Evolutionary conservation across 805 yeast genomes (phyloP), one percentile per base, ranked within the genome.

Genomic region (Teunomyces funiuensis): DNA sequence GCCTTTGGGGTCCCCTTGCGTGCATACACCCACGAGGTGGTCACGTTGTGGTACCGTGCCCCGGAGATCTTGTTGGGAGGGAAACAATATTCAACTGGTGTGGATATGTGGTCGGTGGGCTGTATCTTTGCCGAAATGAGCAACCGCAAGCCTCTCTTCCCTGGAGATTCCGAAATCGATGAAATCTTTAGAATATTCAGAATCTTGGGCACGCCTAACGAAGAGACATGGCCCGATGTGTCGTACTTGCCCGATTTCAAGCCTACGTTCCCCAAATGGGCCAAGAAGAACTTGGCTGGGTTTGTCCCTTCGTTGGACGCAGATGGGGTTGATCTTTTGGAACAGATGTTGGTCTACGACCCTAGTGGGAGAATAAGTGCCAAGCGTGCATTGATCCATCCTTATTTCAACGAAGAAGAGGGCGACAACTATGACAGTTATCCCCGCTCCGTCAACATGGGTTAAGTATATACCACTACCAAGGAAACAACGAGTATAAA

Each of bases 71-170:
- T 93, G 46, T 77, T 93, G 50, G 99, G 99, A 10, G 97, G 97
- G 3, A 87, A 95, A 52, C 97, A 93, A 57, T 93, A 93, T 64
- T 88, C 97, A 26, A 93, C 98, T 0, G 97, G 98, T 14, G 97
- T 93, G 39, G 99, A 93, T 63, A 89, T 93, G 85, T 93, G 99
- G 99, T 88, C 97, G 8, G 86, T 91, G 46, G 99, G 99, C 11
- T 90, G 97, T 60, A 93, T 93, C 36, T 86, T 93, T 63, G 99
- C 97, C 5, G 99, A 93, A 62, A 90, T 93, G 98, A 88, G 90
- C 43, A 88, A 89, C 54, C 82, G 99, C 42, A 88, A 88, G 61
- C 97, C 99, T 6, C 65, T 93, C 40, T 91, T 93, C 68, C 96
- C 98, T 0, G 99, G 99, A 5, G 97, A 93, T 61, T 88, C 96